Percentiles rank a stretch among this genome's conserved stretches.
phyloP scores from a whole-genome alignment of 73 alveolate genomes.

The Blepharisma stoltei region DNA sequence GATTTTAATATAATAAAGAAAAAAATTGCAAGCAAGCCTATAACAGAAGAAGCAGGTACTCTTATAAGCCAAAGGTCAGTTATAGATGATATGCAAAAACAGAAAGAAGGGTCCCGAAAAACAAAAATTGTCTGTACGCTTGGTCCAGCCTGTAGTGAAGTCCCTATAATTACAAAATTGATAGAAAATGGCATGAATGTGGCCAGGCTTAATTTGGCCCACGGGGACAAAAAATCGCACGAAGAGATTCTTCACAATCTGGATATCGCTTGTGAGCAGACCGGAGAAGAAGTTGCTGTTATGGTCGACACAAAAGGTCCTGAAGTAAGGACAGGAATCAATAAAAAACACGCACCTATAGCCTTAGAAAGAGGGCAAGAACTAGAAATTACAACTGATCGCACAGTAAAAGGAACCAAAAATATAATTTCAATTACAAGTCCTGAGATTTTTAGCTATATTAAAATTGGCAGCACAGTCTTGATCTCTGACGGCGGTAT shows the following conservation, averaged over 20 bases:
- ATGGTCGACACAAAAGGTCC: slow-evolving; percentile 91
- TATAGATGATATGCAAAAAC: no score
- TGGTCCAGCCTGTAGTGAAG: slow-evolving; percentile 89
- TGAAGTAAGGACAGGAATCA: slow-evolving; percentile 81
- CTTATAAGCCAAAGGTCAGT: no score
- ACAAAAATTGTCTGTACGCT: slow-evolving; percentile 89
- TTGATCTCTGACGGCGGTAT: slow-evolving; percentile 78
- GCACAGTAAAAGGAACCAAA: slow-evolving; percentile 61
- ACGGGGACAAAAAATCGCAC: slow-evolving; percentile 83
- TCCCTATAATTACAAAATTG: slow-evolving; percentile 57
- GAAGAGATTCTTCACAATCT: slow-evolving; percentile 41
- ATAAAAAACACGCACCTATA: slow-evolving; percentile 45
- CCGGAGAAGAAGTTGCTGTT: slow-evolving; percentile 53
- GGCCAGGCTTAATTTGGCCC: slow-evolving; percentile 93
- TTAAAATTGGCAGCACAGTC: slow-evolving; percentile 57
- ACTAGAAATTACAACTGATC: slow-evolving; percentile 51
- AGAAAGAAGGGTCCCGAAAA: slow-evolving; percentile 40
- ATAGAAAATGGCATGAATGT: slow-evolving; percentile 92
- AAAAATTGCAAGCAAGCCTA: no score
- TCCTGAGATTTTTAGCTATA: slow-evolving; percentile 55
- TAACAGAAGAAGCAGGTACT: no score
- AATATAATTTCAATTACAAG: slow-evolving; percentile 66
- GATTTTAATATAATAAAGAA: no score
- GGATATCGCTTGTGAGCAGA: slow-evolving; percentile 47
- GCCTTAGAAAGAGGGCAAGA: not conserved